Percentiles rank a stretch among this genome's conserved stretches.
These are phyloP conservation scores for Ambrosia hybrid DNA, from an alignment of 140 eudicot species.

Conservation along the genomic window DNA sequence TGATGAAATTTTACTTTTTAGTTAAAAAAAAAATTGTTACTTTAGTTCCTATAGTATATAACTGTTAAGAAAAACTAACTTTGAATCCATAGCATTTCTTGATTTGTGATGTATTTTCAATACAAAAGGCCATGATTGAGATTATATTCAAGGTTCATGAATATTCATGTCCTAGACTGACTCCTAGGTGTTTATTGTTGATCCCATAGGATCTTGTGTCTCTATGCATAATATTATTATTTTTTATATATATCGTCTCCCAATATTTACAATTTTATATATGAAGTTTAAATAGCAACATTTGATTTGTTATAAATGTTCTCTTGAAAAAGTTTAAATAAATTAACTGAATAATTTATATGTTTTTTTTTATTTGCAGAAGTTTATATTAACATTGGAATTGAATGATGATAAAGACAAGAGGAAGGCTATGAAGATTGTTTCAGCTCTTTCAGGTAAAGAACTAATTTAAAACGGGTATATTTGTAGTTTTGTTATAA, in stretches of 20 bases:
- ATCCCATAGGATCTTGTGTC: not conserved
- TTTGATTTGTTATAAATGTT: not conserved
- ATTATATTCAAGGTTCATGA: not conserved
- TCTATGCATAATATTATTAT: not conserved
- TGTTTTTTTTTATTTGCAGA: conserved; percentile 41
- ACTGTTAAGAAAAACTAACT: no score
- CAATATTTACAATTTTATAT: not conserved
- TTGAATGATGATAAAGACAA: conserved; percentile 73
- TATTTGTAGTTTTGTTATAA: not conserved
- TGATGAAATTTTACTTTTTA: no score
- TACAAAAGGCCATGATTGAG: not conserved
- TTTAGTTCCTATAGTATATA: no score
- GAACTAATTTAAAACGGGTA: not conserved
- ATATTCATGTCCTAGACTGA: not conserved
- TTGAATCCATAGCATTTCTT: not conserved
- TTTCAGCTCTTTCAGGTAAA: conserved; percentile 76
- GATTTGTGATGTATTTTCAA: not conserved
- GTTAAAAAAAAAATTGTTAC: no score
- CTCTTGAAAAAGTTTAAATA: no score
- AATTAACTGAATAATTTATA: not conserved
- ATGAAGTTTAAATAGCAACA: not conserved
- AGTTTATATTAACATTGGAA: conserved; percentile 73
- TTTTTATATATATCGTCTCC: not conserved
- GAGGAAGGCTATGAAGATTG: conserved; percentile 87
- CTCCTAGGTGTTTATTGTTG: not conserved